These are phyloP conservation scores for Noccaea bulbosa DNA, from an alignment of 345 rosid species.

Conservation along the genomic window DNA sequence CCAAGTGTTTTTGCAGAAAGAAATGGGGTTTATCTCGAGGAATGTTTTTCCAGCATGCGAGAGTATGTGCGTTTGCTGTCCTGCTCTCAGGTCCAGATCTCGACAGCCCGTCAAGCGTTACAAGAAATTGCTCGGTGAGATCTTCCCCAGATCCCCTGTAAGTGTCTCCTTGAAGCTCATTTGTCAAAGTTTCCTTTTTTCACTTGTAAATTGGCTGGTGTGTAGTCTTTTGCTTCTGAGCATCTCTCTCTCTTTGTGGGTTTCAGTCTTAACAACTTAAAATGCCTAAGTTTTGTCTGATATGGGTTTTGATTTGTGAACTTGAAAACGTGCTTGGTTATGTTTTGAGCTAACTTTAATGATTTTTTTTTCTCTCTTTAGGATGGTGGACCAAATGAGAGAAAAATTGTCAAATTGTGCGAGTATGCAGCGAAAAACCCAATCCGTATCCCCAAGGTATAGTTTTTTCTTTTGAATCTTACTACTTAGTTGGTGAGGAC, in stretches of 20 bases:
- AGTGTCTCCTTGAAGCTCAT: constrained; percentile 39
- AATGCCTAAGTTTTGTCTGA: constrained; percentile 1
- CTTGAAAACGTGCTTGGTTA: neutral
- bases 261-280: neutral
- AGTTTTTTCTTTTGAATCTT: neutral
- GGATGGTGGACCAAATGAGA: constrained; percentile 79
- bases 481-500: constrained; percentile 16
- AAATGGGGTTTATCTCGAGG: constrained; percentile 93
- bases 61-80: constrained; percentile 96
- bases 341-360: constrained; percentile 21
- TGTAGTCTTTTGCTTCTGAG: constrained; percentile 9
- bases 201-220: neutral
- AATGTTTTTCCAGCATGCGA: constrained; percentile 93
- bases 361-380: constrained; percentile 22
- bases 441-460: constrained; percentile 85
- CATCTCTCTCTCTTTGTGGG: neutral
- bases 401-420: constrained; percentile 83
- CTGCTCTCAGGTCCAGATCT: constrained; percentile 97
- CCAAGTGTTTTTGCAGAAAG: constrained; percentile 46
- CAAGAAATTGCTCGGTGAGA: constrained; percentile 86
- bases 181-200: constrained; percentile 10
- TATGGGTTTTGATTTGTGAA: constrained; percentile 12
- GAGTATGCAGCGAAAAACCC: constrained; percentile 96
- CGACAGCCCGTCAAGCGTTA: constrained; percentile 97
- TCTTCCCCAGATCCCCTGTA: constrained; percentile 86